Conservation (phyloP, 202 grass and related monocot species). For the Setaria italica region DNA sequence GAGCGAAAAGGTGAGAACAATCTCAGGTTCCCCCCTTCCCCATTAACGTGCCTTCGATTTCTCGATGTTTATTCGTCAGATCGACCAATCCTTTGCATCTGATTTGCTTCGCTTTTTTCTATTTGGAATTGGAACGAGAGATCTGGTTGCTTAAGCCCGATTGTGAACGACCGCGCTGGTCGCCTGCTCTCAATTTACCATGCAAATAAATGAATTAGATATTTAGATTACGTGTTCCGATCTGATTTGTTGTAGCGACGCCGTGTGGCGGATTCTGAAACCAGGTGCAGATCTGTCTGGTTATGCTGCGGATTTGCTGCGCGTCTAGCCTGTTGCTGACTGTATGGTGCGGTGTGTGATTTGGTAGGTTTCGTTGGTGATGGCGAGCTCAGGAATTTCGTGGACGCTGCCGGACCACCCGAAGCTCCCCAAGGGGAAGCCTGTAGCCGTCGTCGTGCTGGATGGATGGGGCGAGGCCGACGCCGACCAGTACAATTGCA, state of each 20-base stretch:
- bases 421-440: conserved; percentile 87
- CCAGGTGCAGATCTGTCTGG: conserved; percentile 33
- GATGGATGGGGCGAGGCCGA: conserved; percentile 99
- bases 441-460: conserved; percentile 81
- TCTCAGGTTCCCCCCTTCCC: background rate
- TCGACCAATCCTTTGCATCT: background rate
- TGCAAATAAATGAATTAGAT: background rate
- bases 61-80: background rate
- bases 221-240: background rate
- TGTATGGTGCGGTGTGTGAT: background rate
- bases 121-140: background rate
- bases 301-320: conserved; percentile 27
- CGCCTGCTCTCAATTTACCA: background rate
- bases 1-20: conserved; percentile 41
- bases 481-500: conserved; percentile 96
- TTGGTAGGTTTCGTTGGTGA: conserved; percentile 49
- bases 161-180: background rate
- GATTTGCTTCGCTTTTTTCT: background rate
- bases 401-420: conserved; percentile 87
- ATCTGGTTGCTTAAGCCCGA: conserved; percentile 8
- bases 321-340: background rate
- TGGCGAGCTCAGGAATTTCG: conserved; percentile 60
- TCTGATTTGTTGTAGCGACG: conserved; percentile 22
- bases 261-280: background rate
- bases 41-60: background rate